Conservation (phyloP, 495 filamentous ascomycete genomes). For the Corynascus novoguineensis region DNA sequence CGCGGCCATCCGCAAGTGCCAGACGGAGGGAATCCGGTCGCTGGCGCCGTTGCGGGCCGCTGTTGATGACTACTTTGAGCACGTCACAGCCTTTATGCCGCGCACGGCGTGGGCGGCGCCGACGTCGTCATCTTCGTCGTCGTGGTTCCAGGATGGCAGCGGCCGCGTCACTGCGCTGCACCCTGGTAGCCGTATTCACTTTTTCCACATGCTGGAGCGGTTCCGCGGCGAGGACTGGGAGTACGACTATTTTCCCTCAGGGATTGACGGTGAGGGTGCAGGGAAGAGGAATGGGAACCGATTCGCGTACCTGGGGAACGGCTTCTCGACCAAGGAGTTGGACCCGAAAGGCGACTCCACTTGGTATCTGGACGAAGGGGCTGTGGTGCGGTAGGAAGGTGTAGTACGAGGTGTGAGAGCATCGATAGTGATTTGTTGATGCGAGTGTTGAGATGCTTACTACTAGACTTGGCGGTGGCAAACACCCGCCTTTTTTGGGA, state of each 20-base stretch:
- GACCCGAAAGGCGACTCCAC: conserved; percentile 33
- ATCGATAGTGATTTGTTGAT: neutral
- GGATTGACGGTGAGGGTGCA: conserved; percentile 15
- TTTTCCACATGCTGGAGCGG: conserved; percentile 46
- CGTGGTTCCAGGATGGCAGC: conserved; percentile 47
- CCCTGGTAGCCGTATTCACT: conserved; percentile 48
- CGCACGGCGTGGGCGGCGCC: conserved; percentile 41
- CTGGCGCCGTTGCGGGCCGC: conserved; percentile 37
- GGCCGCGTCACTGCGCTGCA: conserved; percentile 47
- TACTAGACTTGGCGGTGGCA: too few species aligned
- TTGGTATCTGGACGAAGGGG: conserved; percentile 39
- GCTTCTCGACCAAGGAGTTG: conserved; percentile 42
- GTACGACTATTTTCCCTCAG: conserved; percentile 29
- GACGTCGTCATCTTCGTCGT: conserved; percentile 31
- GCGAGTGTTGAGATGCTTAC: neutral
- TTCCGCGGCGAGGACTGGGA: conserved; percentile 49
- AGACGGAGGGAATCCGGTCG: conserved; percentile 39
- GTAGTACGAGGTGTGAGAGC: neutral
- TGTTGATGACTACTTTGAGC: conserved; percentile 42
- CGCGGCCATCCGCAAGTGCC: conserved; percentile 40
- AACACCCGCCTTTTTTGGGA: too few species aligned
- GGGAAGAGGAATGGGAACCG: conserved; percentile 38
- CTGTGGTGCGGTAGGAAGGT: neutral
- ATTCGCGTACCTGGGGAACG: conserved; percentile 36
- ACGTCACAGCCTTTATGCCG: conserved; percentile 44